phyloP scores from a whole-genome alignment of 768 basidiomycete species.

The Gautieria morchelliformis region DNA sequence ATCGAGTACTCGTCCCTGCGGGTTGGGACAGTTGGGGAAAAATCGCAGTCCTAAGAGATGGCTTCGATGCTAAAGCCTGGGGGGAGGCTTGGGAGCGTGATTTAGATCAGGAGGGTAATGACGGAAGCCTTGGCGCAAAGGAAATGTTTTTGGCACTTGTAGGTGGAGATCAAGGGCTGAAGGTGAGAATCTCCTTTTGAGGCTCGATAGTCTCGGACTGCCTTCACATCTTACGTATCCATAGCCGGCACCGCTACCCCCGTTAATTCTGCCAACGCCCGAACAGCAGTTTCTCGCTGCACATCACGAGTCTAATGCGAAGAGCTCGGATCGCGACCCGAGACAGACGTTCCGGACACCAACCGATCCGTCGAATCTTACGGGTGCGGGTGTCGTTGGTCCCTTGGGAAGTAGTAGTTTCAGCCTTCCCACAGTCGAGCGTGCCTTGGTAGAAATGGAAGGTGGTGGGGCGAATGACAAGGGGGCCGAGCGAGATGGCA shows the following conservation, averaged over 20 bases:
- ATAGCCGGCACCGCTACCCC: conserved; percentile 58
- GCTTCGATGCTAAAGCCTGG: conserved; percentile 77
- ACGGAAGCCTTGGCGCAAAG: conserved; percentile 41
- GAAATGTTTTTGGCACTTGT: conserved; percentile 64
- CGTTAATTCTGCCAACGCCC: conserved; percentile 71
- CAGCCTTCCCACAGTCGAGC: conserved; percentile 79
- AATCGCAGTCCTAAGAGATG: conserved; percentile 81
- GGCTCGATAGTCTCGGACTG: neutral
- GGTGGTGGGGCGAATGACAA: conserved; percentile 25
- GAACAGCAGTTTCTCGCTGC: conserved; percentile 88
- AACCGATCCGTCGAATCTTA: conserved; percentile 33
- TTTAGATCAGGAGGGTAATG: conserved; percentile 37
- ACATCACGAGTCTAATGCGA: conserved; percentile 86
- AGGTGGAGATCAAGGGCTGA: conserved; percentile 56
- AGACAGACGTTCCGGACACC: conserved; percentile 80
- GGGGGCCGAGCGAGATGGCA: neutral
- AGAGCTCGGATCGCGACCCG: conserved; percentile 85
- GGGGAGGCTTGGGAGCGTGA: conserved; percentile 76
- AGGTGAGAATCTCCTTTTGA: conserved; percentile 35
- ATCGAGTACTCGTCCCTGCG: conserved; percentile 82
- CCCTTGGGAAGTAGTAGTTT: conserved; percentile 85
- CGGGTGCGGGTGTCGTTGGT: conserved; percentile 77
- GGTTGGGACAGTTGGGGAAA: conserved; percentile 99
- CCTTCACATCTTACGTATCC: neutral
- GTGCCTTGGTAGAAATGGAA: conserved; percentile 85